Evolutionary conservation across 2,329 filamentous ascomycete species (phyloP).

Genomic region (Neopestalotiopsis sp.): DNA sequence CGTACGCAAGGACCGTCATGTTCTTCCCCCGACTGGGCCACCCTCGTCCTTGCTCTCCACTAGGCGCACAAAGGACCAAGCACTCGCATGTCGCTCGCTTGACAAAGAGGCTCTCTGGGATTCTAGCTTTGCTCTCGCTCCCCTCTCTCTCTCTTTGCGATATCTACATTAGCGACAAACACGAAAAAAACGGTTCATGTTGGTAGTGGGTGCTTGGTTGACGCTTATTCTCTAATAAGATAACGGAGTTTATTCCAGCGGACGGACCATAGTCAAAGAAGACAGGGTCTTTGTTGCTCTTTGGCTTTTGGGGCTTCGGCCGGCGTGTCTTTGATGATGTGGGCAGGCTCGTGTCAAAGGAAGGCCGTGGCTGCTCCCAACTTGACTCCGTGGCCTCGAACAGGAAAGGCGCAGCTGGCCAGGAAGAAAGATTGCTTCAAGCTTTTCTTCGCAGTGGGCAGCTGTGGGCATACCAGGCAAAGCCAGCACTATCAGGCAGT

Average conservation of each 20-base stretch:
- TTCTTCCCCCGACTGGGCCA: not conserved
- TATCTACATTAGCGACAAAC: no score
- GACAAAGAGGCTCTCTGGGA: not conserved
- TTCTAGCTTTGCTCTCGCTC: no score
- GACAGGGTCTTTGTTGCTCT: not conserved
- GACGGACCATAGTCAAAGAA: not conserved
- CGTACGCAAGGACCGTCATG: not conserved
- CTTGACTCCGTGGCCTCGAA: slow-evolving; percentile 7
- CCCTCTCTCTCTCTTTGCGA: no score
- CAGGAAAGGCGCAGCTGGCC: slow-evolving; percentile 3
- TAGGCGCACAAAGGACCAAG: not conserved
- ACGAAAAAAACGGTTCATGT: not conserved
- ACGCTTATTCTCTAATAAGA: not conserved
- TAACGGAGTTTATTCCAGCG: not conserved
- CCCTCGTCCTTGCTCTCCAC: not conserved
- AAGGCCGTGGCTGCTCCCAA: not conserved
- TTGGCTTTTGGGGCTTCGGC: not conserved
- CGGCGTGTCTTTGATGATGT: slow-evolving; percentile 12
- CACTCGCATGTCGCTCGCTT: slow-evolving; percentile 3
- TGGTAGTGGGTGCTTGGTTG: not conserved
- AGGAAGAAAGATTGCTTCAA: not conserved
- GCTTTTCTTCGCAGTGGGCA: not conserved
- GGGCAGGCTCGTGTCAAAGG: slow-evolving; percentile 5
- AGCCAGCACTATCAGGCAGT: slow-evolving; percentile 7
- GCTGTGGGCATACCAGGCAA: not conserved